A percentile compares a stretch with the other conserved stretches of the same genome.
These are phyloP conservation scores for Pseudogymnoascus destructans DNA, from an alignment of 2,329 filamentous ascomycete species.

Conservation along the genomic window DNA sequence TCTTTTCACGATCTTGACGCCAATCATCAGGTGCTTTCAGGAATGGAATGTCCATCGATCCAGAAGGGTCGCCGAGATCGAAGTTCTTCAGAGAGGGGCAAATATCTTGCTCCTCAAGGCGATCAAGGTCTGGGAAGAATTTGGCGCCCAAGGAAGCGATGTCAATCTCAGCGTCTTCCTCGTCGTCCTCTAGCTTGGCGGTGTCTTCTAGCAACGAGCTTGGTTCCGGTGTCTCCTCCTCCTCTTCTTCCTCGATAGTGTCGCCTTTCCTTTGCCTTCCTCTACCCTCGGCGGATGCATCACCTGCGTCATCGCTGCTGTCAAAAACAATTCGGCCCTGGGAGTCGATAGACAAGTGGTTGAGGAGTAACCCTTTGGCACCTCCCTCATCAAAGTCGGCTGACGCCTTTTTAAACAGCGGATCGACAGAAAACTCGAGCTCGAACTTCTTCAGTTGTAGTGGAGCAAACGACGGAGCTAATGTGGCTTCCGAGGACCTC, in stretches of 20 bases:
- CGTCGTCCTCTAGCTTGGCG: conserved; percentile 33
- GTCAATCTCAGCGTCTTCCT: conserved; percentile 62
- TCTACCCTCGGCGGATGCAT: conserved; percentile 31
- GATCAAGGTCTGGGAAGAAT: conserved; percentile 73
- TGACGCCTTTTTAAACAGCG: conserved; percentile 97
- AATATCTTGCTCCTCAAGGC: conserved; percentile 75
- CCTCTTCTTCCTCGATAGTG: conserved; percentile 36
- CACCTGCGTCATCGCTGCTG: conserved; percentile 75
- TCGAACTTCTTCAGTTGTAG: conserved; percentile 96
- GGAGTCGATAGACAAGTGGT: conserved; percentile 90
- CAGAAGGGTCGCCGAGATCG: conserved; percentile 75
- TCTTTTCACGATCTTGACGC: conserved; percentile 55
- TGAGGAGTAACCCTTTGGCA: conserved; percentile 85
- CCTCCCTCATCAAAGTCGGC: conserved; percentile 98
- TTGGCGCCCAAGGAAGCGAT: conserved; percentile 58
- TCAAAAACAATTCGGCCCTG: conserved; percentile 94
- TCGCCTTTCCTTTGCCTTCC: conserved; percentile 45
- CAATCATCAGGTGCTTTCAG: conserved; percentile 80
- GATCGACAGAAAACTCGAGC: conserved; percentile 89
- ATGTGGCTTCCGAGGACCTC: conserved; percentile 80
- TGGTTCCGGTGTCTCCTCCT: conserved; percentile 30
- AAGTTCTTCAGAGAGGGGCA: conserved; percentile 93
- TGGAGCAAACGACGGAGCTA: conserved; percentile 77
- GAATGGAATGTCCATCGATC: conserved; percentile 80
- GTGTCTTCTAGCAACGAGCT: conserved; percentile 26